Evolutionary conservation across 495 filamentous ascomycete genomes (phyloP), one percentile per base, ranked within the genome.

Genomic region (Neurospora terricola): DNA sequence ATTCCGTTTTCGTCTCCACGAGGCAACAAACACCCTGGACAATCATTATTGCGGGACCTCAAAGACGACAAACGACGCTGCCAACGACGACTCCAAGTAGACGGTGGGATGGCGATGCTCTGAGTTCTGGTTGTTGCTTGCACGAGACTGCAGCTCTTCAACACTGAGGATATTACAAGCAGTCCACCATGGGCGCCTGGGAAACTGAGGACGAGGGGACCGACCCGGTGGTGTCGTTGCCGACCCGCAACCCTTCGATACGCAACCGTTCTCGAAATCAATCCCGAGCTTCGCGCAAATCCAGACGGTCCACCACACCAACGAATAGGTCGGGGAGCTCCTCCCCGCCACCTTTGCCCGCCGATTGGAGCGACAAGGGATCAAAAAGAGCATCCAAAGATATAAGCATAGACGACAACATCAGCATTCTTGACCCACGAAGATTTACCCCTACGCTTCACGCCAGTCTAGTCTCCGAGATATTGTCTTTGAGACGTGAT

Each of bases 381-480:
- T 82, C 76, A 43, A 85, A 85, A 69, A 82, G 88, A 73, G 82
- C 83, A 23, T 89, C 88, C 0, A 88, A 88, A 73, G 86, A 91
- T 76, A 78, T 85, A 36, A 80, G 82, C 12, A 88, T 87, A 73
- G 91, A 94, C 71, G 92, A 96, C 71, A 89, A 84, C 73, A 88
- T 94, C 66, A 92, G 92, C 23, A 88, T 93, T 21, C 84, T 97
- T 27, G 95, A 98, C 77, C 92, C 96, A 7, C 89, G 94, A 70
- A 87, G 95, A 23, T 97, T 99, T 77, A 98, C 96, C 6, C 96
- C 96, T 5, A 98, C 94, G 2, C 86, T 98, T 23, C 96, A 98
- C 82, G 96, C 96, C 16, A 97, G 92, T 66, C 86, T 99, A 9
- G 94, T 99, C 7, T 93, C 95, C 0, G 95, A 99, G 80, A 99